Base-by-base conservation (phyloP, 2,329 filamentous ascomycete species). In the Metarhizium sp. region DNA sequence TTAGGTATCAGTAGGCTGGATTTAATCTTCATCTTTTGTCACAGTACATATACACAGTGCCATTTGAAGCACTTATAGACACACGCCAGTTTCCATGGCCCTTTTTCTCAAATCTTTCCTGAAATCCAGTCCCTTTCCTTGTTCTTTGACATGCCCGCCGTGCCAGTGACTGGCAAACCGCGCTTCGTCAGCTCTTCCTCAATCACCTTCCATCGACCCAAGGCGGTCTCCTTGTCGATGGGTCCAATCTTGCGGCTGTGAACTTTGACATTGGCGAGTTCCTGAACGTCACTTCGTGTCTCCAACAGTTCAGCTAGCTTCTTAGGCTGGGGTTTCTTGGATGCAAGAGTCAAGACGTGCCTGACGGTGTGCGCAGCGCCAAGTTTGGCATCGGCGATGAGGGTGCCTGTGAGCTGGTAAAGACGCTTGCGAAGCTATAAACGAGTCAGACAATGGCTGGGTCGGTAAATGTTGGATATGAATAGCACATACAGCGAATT, bases 201-300 rank as follows among this genome's bases (percentile, higher is more conserved):
- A 64, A 92, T 89, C 51, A 91, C 70, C 81, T 94, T 94, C 82
- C 86, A 88, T 64, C 88, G 78, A 32, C 90, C 90, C 46, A 88
- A 68, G 51, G 81, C 77, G 62, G 80, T 82, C 71, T 92, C 88
- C 68, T 82, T 84, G 68, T 92, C 81, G 38, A 88, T 82, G 10
- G 83, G 80, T 7, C 84, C 91, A 57, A 89, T 75, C 63, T 85
- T 84, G 60, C 78, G 78, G 30, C 71, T 68, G 61, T 81, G 80
- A 25, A 96, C 73, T 61, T 78, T 78, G 47, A 96, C 85, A 66
- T 96, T 96, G 58, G 81, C 74, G 52, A 88, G 72, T 1, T 69
- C 62, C 16, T 59, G 51, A 36, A 89, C 72, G 18, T 76, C 66
- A 47, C 75, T 69, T 50, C 65, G 72, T 52, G 66, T 59, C 60